Conservation (phyloP, 768 basidiomycete species). For the Austroboletus festivus region DNA sequence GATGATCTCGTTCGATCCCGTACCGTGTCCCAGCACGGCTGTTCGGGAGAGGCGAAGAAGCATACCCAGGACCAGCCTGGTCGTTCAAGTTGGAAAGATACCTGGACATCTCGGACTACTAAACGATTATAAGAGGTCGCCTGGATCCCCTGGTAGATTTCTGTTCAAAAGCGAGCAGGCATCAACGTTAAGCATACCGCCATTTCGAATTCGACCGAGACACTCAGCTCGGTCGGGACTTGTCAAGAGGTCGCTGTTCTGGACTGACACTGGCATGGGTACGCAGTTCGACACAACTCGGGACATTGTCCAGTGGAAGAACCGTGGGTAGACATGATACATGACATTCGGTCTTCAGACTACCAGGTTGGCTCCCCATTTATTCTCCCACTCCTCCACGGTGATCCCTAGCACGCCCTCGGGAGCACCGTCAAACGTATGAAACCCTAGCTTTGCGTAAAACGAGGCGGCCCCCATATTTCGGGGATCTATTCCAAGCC, state of each 20-base stretch:
- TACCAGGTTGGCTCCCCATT: background rate
- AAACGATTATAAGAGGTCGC: conserved; percentile 14
- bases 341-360: background rate
- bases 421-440: conserved; percentile 48
- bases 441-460: conserved; percentile 63
- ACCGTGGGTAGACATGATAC: too few relatives aligned
- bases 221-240: too few relatives aligned
- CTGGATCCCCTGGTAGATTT: conserved; percentile 17
- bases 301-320: too few relatives aligned
- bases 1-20: background rate
- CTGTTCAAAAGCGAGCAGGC: too few relatives aligned
- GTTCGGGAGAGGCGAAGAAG: background rate
- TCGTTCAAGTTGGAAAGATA: conserved; percentile 4
- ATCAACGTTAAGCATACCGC: conserved; percentile 9
- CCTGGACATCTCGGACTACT: conserved; percentile 16
- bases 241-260: too few relatives aligned
- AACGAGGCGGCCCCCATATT: conserved; percentile 60
- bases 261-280: too few relatives aligned
- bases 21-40: background rate
- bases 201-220: conserved; percentile 20
- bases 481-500: conserved; percentile 65
- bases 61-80: conserved; percentile 23
- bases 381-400: conserved; percentile 38
- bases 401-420: conserved; percentile 53
- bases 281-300: too few relatives aligned